Percentiles rank a stretch among this genome's conserved stretches.
phyloP scores from a whole-genome alignment of 2,329 filamentous ascomycete genomes.

The Fusarium secorum region DNA sequence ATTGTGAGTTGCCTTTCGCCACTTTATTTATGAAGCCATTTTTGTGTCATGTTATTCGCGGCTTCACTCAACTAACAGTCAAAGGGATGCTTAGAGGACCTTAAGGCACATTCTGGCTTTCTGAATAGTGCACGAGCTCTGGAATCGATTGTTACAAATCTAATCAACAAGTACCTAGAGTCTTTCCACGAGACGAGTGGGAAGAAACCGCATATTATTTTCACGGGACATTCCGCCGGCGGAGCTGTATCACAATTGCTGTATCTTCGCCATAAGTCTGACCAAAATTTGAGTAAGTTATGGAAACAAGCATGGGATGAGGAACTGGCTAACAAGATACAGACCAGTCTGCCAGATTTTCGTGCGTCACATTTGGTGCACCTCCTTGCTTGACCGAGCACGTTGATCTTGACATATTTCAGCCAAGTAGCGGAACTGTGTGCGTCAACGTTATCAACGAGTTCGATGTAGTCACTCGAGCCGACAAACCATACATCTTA shows the following conservation, averaged over 20 bases:
- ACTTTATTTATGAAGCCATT: neutral
- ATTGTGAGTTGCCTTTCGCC: slow-evolving; percentile 17
- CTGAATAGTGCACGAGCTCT: slow-evolving; percentile 28
- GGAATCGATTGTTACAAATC: neutral
- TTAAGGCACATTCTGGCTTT: slow-evolving; percentile 33
- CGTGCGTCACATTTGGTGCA: slow-evolving; percentile 36
- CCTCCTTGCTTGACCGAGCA: slow-evolving; percentile 27
- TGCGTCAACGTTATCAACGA: slow-evolving; percentile 40
- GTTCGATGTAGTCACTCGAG: slow-evolving; percentile 37
- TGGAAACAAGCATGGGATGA: neutral
- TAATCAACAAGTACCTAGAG: slow-evolving; percentile 5
- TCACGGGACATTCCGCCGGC: slow-evolving; percentile 39
- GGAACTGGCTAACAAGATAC: neutral
- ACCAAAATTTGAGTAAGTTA: slow-evolving; percentile 8
- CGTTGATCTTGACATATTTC: slow-evolving; percentile 9
- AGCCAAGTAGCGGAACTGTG: neutral
- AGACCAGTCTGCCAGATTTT: slow-evolving; percentile 22
- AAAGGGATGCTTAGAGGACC: neutral
- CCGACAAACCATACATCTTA: slow-evolving; percentile 32
- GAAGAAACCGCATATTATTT: slow-evolving; percentile 24
- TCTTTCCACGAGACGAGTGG: neutral
- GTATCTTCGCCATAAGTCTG: slow-evolving; percentile 24
- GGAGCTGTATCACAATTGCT: slow-evolving; percentile 36
- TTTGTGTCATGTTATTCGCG: fast-evolving
- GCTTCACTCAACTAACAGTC: neutral